These are phyloP conservation scores for Amanita pallidorosea DNA, from an alignment of 768 basidiomycete genomes.

Conservation along the genomic window DNA sequence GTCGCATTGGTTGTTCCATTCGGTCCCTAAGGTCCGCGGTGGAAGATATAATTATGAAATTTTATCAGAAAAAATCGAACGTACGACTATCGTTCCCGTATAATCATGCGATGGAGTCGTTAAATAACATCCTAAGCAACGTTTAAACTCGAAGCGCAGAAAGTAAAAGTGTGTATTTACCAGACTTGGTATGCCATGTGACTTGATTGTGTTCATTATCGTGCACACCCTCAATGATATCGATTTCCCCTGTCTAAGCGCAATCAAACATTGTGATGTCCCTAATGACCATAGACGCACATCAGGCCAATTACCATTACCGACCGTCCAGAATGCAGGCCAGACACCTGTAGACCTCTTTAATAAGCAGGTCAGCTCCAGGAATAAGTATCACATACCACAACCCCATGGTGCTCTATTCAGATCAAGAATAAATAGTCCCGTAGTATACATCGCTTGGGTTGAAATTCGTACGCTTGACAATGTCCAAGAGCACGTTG, in stretches of 20 bases:
- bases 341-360: conserved; percentile 44
- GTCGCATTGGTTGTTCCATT: conserved; percentile 40
- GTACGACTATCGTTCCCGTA: conserved; percentile 3
- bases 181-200: conserved; percentile 62
- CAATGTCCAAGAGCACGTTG: not conserved
- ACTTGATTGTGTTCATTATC: conserved; percentile 81
- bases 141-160: not conserved
- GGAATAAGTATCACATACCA: conserved; percentile 32
- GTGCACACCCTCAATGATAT: conserved; percentile 79
- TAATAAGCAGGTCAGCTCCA: not conserved
- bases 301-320: conserved; percentile 49
- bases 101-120: not conserved
- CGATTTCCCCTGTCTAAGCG: conserved; percentile 64
- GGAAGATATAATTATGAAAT: not conserved
- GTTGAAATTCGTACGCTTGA: conserved; percentile 70
- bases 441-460: conserved; percentile 52
- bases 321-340: conserved; percentile 77
- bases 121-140: conserved; percentile 1
- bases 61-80: not conserved
- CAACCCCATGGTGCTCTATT: conserved; percentile 85
- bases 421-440: conserved; percentile 78
- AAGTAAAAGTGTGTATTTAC: conserved; percentile 10
- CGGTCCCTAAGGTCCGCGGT: conserved; percentile 21
- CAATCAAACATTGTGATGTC: conserved; percentile 1
- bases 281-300: conserved; percentile 25